Evolutionary conservation across 768 basidiomycete species (phyloP), one percentile per base, ranked within the genome.

Genomic region (Podaxis pistillaris): DNA sequence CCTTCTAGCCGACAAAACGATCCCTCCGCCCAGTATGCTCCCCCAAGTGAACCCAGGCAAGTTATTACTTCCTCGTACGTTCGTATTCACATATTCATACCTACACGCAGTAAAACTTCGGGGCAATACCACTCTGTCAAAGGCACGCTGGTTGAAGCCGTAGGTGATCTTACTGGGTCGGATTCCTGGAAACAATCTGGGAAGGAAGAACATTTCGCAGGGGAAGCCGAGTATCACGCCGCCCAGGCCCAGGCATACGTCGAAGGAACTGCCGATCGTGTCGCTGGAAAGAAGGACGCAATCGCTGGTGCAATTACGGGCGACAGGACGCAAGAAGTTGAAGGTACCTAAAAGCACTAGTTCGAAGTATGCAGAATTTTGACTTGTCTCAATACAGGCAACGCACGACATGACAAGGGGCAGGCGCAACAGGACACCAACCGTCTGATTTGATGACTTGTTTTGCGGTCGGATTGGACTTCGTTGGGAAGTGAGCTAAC

Each of bases 351-450:
- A 69, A 4, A 24, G 3, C 9, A 24, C 19, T 47, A 13, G 12
- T 6, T n/a, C 36, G 11, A 50, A 15, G 1, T n/a, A 17, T 4
- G 19, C 15, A n/a, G 3, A 50, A 15, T 30, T 19, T 22, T 24
- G 5, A 50, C 26, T 19, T 15, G 4, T 30, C 4, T 47, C 3
- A 12, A 15, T 28, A 6, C 24, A 85, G 85, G 86, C 0, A 84
- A 85, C 54, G 57, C 73, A 13, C 77, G 71, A 56, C 78, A 82
- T 0, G 83, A 86, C 58, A 84, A 85, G 61, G 86, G 85, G 0
- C 64, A 78, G 58, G 65, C 76, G 2, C 79, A 85, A 65, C 83
- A 85, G 71, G 70, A 82, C 1, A 13, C 78, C 19, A 86, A 86
- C 70, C 75, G 49, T 4, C 11, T 50, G 8, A 19, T 44, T 15